phyloP scores from a whole-genome alignment of 2,329 filamentous ascomycete genomes.

The Colletotrichum trifolii region DNA sequence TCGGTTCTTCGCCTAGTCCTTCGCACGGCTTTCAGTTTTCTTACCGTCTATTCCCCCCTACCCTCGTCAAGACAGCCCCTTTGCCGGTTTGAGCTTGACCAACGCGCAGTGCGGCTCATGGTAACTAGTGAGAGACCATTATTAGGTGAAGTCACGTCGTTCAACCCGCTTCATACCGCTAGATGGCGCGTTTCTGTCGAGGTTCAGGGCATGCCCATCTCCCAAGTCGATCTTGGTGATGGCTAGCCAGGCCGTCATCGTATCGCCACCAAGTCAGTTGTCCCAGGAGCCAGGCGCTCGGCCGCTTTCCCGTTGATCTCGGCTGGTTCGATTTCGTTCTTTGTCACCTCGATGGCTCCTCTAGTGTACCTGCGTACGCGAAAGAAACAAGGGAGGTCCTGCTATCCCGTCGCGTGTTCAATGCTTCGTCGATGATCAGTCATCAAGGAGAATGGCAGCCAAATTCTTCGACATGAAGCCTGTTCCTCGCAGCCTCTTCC shows the following conservation, averaged over 20 bases:
- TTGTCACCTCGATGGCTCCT: constrained; percentile 1
- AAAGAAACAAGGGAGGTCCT: too few species aligned
- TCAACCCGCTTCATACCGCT: constrained; percentile 11
- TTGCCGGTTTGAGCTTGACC: constrained; percentile 1
- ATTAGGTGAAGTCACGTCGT: constrained; percentile 13
- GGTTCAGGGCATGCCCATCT: not conserved
- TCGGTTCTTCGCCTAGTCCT: too few species aligned
- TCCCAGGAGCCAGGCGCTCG: constrained; percentile 15
- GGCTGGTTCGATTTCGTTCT: not conserved
- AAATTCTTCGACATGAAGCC: too few species aligned
- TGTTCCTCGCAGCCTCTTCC: too few species aligned
- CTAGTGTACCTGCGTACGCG: too few species aligned
- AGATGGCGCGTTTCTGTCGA: constrained; percentile 14
- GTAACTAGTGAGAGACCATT: constrained; percentile 13
- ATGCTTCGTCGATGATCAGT: too few species aligned
- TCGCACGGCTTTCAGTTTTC: not conserved
- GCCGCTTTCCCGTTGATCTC: not conserved
- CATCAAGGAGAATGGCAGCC: too few species aligned
- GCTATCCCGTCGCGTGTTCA: too few species aligned
- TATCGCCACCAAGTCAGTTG: constrained; percentile 5
- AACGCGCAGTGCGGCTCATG: not conserved
- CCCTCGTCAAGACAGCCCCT: constrained; percentile 8
- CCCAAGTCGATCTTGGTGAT: not conserved
- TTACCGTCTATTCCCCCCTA: constrained; percentile 12
- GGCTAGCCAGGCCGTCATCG: not conserved